These are phyloP conservation scores for Glycine latifolia DNA, from an alignment of 306 rosid genomes.

Conservation along the genomic window DNA sequence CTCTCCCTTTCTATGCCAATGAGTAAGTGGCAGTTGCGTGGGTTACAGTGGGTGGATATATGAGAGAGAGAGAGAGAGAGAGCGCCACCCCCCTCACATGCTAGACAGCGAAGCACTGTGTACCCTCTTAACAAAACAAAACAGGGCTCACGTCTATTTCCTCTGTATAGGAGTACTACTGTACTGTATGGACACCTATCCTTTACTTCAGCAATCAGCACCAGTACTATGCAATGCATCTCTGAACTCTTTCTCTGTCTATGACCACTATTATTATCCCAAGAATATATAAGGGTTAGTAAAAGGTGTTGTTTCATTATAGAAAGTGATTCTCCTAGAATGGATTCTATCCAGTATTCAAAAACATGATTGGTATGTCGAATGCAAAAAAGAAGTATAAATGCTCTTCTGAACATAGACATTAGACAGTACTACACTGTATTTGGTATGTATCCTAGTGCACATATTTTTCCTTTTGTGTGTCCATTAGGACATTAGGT, in stretches of 20 bases:
- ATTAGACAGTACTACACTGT: neutral
- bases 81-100: conserved; percentile 66
- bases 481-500: neutral
- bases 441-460: neutral
- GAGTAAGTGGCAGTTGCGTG: conserved; percentile 63
- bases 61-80: conserved; percentile 35
- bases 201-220: conserved; percentile 33
- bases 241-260: too few species aligned
- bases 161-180: conserved; percentile 39
- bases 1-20: conserved; percentile 44
- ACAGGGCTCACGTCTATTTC: conserved; percentile 68
- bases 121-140: conserved; percentile 65
- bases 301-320: conserved; percentile 17
- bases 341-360: neutral
- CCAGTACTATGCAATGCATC: neutral
- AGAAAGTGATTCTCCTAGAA: conserved; percentile 39
- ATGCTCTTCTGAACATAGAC: conserved; percentile 34
- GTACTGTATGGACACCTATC: conserved; percentile 64
- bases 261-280: conserved; percentile 1
- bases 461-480: conserved; percentile 18
- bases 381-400: conserved; percentile 9
- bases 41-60: neutral
- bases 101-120: conserved; percentile 80
- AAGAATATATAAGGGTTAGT: conserved; percentile 36
- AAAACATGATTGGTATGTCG: conserved; percentile 20